Evolutionary conservation across 768 basidiomycete genomes (phyloP).

Genomic region (Auricularia auricula-judae): DNA sequence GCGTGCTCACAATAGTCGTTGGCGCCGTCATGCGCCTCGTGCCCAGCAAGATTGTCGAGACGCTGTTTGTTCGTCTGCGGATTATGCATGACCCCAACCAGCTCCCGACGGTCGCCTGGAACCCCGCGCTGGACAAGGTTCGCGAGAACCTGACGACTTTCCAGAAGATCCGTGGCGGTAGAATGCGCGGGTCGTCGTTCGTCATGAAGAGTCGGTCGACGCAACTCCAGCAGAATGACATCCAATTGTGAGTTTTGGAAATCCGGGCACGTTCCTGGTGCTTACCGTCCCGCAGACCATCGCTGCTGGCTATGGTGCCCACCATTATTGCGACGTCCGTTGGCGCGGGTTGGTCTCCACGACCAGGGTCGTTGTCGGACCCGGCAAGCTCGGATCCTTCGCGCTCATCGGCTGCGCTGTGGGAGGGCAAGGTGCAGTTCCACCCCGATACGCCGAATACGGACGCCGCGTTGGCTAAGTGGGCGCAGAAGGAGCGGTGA

Average conservation of each 20-base stretch:
- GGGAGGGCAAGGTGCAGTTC: conserved; percentile 76
- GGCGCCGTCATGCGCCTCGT: conserved; percentile 71
- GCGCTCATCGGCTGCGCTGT: conserved; percentile 67
- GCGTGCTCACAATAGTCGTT: conserved; percentile 77
- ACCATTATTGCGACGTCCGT: conserved; percentile 63
- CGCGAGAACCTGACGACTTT: conserved; percentile 83
- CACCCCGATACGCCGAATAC: conserved; percentile 75
- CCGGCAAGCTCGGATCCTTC: conserved; percentile 71
- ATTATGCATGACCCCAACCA: conserved; percentile 52
- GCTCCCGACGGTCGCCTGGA: conserved; percentile 66
- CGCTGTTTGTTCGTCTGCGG: conserved; percentile 38
- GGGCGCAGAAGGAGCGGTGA: neutral
- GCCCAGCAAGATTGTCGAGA: conserved; percentile 73
- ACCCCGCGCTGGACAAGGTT: conserved; percentile 68
- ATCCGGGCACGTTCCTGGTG: too few relatives aligned
- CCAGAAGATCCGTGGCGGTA: conserved; percentile 76
- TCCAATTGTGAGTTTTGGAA: neutral
- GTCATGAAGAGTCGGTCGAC: conserved; percentile 69
- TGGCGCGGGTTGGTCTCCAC: conserved; percentile 52
- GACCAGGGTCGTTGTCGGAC: conserved; percentile 50
- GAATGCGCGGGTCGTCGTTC: conserved; percentile 74
- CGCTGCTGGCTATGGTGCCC: conserved; percentile 66
- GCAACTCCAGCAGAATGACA: conserved; percentile 23
- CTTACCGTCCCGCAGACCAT: conserved; percentile 36
- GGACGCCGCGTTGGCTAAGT: conserved; percentile 30